Evolutionary conservation across 2,329 filamentous ascomycete species (phyloP), one percentile per base, ranked within the genome.

Genomic region (Beauveria brongniartii): DNA sequence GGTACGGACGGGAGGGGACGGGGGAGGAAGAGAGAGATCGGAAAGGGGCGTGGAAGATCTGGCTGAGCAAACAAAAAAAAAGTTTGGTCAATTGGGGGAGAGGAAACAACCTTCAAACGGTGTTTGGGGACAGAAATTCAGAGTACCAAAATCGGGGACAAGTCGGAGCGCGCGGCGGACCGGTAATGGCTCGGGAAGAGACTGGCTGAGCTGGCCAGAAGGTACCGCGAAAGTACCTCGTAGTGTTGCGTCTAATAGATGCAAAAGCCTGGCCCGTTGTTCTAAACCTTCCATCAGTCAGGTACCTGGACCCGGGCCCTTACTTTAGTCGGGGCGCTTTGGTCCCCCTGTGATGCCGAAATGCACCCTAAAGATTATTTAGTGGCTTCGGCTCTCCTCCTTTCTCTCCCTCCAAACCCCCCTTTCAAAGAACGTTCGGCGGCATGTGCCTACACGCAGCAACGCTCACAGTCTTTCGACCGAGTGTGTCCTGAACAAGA

Each of bases 81-180:
- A 44, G 47, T 30, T 52, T 52, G 56, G 55, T 50, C 55, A 48
- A 57, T 57, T 57, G 55, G 55, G 26, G 55, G 55, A 57, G 30
- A 43, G 44, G 26, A 55, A 34, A 26, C 18, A 37, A 43, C 20
- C 43, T 22, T 20, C 46, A 58, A 58, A 50, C 22, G 37, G 37
- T 14, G 30, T 34, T 48, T 51, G 46, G 24, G 43, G 47, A 50
- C 37, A 52, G 37, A 59, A 52, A 30, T 28, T 58, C 34, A 26
- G 24, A 48, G 55, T 14, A 24, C 44, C 30, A 52, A 51, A 41
- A 46, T 61, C 59, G 59, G 59, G 59, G 59, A 53, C 53, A 62
- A 54, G 55, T 59, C 61, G 61, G 61, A 62, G 61, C 48, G 61
- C 61, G 61, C 55, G 61, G 61, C 61, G 61, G 61, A 58, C 55